phyloP scores from a whole-genome alignment of 2,329 filamentous ascomycete species.

The Fonsecaea multimorphosa region DNA sequence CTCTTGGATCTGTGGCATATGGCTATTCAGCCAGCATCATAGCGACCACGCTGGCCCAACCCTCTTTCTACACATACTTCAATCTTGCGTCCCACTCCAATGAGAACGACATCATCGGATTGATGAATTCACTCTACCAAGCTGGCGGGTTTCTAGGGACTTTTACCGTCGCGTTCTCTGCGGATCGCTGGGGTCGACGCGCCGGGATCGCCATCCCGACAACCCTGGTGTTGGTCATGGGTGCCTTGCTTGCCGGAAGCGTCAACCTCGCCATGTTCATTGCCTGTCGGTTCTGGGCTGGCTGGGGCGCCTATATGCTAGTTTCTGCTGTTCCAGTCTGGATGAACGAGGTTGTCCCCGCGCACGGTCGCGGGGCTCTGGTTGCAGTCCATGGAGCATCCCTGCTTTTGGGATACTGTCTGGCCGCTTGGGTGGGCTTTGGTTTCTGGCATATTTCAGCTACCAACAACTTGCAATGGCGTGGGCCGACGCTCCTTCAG shows the following conservation, averaged over 20 bases:
- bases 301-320: conserved; percentile 43
- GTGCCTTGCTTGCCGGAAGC: conserved; percentile 47
- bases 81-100: conserved; percentile 46
- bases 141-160: conserved; percentile 48
- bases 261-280: conserved; percentile 26
- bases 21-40: conserved; percentile 36
- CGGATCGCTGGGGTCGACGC: conserved; percentile 46
- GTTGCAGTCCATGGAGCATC: conserved; percentile 29
- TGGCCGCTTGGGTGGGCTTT: conserved; percentile 28
- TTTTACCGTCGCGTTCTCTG: conserved; percentile 22
- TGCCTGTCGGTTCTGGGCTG: conserved; percentile 50
- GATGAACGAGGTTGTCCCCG: conserved; percentile 29
- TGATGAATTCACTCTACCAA: conserved; percentile 44
- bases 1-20: conserved; percentile 30
- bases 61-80: conserved; percentile 53
- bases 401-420: conserved; percentile 29
- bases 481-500: conserved; percentile 26
- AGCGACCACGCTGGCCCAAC: conserved; percentile 44
- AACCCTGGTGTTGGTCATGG: conserved; percentile 44
- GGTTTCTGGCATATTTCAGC: conserved; percentile 28
- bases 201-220: conserved; percentile 45
- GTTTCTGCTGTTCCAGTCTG: conserved; percentile 31
- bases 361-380: conserved; percentile 21
- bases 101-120: conserved; percentile 39
- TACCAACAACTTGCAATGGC: conserved; percentile 28